phyloP scores from a whole-genome alignment of 2,329 filamentous ascomycete genomes.

The Penicillium decumbens region DNA sequence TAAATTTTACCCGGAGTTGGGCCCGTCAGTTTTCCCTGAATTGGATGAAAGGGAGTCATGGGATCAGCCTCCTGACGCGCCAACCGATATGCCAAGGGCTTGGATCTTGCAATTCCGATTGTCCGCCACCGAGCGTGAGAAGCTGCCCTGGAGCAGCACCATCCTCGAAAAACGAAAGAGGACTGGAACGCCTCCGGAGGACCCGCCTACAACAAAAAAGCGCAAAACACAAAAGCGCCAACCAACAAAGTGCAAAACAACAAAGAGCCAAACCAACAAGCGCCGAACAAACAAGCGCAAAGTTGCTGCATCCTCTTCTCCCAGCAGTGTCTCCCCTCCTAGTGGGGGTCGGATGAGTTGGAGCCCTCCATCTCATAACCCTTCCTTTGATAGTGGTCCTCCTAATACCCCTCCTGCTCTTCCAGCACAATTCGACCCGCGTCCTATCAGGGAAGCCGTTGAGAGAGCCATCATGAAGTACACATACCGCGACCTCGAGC shows the following conservation, averaged over 20 bases:
- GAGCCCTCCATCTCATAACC: too few relatives aligned
- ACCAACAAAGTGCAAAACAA: too few relatives aligned
- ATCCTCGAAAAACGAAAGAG: neutral
- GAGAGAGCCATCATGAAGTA: slow-evolving; percentile 26
- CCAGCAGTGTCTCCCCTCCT: neutral
- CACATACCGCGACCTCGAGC: slow-evolving; percentile 29
- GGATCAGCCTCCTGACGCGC: slow-evolving; percentile 1
- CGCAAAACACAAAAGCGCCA: neutral
- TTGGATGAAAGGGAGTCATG: neutral
- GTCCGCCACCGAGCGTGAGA: neutral
- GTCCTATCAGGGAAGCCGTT: slow-evolving; percentile 18
- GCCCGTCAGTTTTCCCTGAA: neutral
- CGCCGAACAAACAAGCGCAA: too few relatives aligned
- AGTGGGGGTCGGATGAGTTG: too few relatives aligned
- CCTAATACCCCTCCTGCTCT: neutral
- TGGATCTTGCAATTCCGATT: neutral
- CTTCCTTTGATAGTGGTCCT: neutral
- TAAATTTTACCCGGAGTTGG: neutral
- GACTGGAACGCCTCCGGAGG: neutral
- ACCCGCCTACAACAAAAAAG: neutral
- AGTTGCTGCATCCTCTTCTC: neutral
- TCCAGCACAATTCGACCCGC: neutral
- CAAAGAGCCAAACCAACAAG: too few relatives aligned
- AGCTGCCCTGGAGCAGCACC: neutral
- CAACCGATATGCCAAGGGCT: neutral